Percentiles rank a stretch among this genome's conserved stretches.
Conservation (phyloP, 805 yeast genomes). For the Pichia gijzeniarum region DNA sequence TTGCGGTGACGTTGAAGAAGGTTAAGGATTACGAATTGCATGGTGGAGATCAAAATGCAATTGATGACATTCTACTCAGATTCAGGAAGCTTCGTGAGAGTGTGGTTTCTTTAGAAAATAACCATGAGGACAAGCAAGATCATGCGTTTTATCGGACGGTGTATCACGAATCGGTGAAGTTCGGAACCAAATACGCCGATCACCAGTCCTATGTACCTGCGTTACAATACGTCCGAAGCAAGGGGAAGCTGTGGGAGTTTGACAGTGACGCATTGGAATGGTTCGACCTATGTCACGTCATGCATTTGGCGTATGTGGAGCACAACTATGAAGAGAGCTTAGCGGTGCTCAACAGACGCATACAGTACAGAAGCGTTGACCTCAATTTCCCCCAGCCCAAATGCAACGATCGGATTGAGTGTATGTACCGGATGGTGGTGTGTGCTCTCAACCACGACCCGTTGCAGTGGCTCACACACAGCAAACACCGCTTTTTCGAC, state of each 20-base stretch:
- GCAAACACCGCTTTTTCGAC: too few relatives aligned
- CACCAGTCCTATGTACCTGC: background rate
- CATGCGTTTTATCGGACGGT: slow-evolving; percentile 25
- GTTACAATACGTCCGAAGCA: background rate
- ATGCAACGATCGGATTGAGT: too few relatives aligned
- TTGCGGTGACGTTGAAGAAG: slow-evolving; percentile 31
- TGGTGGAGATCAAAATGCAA: background rate
- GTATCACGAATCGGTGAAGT: background rate
- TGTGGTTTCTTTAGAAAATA: slow-evolving; percentile 25
- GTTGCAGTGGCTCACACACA: too few relatives aligned
- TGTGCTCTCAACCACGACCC: too few relatives aligned
- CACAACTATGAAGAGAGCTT: background rate
- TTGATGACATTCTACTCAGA: slow-evolving; percentile 32
- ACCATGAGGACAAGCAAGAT: slow-evolving; percentile 28
- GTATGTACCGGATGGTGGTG: too few relatives aligned
- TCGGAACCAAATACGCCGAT: background rate
- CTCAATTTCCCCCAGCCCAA: too few relatives aligned
- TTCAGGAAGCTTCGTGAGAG: slow-evolving; percentile 53
- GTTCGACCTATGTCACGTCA: background rate
- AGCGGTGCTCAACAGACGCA: background rate
- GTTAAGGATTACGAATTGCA: slow-evolving; percentile 8
- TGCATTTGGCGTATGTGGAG: background rate
- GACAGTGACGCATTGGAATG: background rate
- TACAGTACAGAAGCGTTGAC: too few relatives aligned
- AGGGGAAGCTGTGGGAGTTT: background rate